Evolutionary conservation across 169 alveolate species (phyloP).

Genomic region (Ichthyophthirius multifiliis): DNA sequence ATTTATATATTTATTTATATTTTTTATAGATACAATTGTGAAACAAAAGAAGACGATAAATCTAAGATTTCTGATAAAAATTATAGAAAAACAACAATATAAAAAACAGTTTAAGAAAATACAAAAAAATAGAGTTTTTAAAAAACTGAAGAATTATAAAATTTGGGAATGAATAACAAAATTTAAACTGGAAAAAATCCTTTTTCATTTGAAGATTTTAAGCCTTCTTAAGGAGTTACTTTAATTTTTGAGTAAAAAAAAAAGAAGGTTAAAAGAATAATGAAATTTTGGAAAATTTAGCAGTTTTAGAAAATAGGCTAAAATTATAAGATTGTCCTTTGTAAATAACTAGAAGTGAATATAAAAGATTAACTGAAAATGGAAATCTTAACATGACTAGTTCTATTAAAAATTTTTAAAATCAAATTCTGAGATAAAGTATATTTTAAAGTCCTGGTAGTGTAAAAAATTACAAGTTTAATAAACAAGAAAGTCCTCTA

Average conservation of each 20-base stretch:
- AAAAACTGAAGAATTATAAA: background rate
- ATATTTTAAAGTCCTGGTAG: no score
- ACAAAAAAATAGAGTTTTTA: background rate
- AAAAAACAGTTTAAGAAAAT: background rate
- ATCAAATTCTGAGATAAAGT: no score
- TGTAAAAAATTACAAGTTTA: no score
- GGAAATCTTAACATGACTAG: background rate
- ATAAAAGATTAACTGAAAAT: slow-evolving; percentile 9
- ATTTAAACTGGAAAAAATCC: background rate
- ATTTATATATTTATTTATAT: no score
- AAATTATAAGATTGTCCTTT: background rate
- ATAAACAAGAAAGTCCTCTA: no score
- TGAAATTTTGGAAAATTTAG: background rate
- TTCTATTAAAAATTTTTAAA: background rate
- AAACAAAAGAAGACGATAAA: background rate
- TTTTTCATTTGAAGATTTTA: background rate
- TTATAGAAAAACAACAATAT: background rate
- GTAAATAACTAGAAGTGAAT: background rate
- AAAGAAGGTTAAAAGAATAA: background rate
- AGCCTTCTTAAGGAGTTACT: background rate
- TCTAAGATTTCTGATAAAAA: background rate
- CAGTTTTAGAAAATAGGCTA: background rate
- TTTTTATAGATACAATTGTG: background rate
- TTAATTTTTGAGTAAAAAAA: background rate
- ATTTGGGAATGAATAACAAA: background rate